Percentiles rank a stretch among this genome's conserved stretches.
These are phyloP conservation scores for Geranium rotundifolium DNA, from an alignment of 345 rosid genomes.

Conservation along the genomic window DNA sequence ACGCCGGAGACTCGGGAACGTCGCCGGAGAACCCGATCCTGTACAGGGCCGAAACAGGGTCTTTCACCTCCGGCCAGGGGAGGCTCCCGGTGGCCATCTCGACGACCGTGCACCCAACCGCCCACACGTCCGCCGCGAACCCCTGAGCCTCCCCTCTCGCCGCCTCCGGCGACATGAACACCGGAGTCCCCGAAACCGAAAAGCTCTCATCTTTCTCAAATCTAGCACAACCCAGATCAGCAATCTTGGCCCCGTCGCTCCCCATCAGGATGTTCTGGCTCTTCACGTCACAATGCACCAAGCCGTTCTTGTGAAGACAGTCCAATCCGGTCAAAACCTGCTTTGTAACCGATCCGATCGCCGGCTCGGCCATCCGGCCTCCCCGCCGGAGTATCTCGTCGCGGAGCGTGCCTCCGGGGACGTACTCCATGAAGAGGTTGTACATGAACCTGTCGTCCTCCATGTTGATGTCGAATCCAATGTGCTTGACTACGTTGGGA, in stretches of 20 bases:
- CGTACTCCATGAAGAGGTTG: conserved; percentile 62
- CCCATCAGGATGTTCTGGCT: conserved; percentile 58
- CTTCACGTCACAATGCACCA: conserved; percentile 78
- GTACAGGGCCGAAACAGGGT: conserved; percentile 56
- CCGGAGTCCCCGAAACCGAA: conserved; percentile 72
- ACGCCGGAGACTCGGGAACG: conserved; percentile 48
- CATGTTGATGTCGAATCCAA: conserved; percentile 30
- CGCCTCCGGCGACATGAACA: conserved; percentile 91
- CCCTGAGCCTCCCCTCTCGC: conserved; percentile 83
- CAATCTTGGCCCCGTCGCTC: conserved; percentile 46
- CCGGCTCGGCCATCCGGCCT: conserved; percentile 43
- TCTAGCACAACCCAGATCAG: conserved; percentile 78
- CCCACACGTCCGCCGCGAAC: conserved; percentile 79
- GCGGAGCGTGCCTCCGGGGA: conserved; percentile 52
- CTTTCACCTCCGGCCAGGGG: conserved; percentile 60
- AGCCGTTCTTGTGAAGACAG: conserved; percentile 45
- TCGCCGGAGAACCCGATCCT: conserved; percentile 67
- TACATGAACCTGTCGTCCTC: conserved; percentile 25
- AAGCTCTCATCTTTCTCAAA: conserved; percentile 9
- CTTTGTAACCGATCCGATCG: conserved; percentile 27
- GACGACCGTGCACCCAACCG: conserved; percentile 60
- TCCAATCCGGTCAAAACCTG: conserved; percentile 45
- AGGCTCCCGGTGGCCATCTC: conserved; percentile 69
- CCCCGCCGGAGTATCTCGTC: conserved; percentile 47
- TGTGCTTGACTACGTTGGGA: conserved; percentile 53